A percentile compares a stretch with the other conserved stretches of the same genome.
Evolutionary conservation across 768 basidiomycete genomes (phyloP).

Genomic region (Suillus alpinus): DNA sequence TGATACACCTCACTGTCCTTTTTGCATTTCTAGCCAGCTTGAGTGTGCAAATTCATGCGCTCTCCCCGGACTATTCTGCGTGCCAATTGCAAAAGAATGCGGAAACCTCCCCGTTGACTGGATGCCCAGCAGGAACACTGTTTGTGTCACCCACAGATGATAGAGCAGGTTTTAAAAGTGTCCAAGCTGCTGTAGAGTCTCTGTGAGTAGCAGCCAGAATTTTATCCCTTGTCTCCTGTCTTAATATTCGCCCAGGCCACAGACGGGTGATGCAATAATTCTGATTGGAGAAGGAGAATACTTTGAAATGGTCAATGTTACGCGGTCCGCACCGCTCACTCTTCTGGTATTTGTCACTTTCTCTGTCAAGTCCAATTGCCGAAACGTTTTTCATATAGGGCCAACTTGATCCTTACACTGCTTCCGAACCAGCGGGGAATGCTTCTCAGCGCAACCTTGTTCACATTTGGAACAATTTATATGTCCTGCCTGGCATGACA

Average conservation of each 20-base stretch:
- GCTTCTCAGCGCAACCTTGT: conserved; percentile 45
- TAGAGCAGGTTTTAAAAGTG: conserved; percentile 18
- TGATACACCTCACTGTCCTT: neutral
- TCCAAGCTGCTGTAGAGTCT: conserved; percentile 26
- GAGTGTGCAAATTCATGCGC: conserved; percentile 15
- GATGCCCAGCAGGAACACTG: conserved; percentile 43
- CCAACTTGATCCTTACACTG: conserved; percentile 36
- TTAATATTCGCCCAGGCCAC: conserved; percentile 30
- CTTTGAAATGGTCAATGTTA: conserved; percentile 31
- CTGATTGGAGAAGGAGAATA: conserved; percentile 31
- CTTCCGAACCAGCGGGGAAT: conserved; percentile 38
- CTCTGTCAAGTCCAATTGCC: neutral
- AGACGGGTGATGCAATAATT: conserved; percentile 26
- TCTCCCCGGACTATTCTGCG: conserved; percentile 43
- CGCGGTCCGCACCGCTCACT: conserved; percentile 28
- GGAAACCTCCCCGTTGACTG: conserved; percentile 38
- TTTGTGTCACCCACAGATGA: conserved; percentile 32
- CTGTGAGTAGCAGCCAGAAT: conserved; percentile 35
- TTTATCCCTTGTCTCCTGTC: neutral
- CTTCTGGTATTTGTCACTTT: conserved; percentile 20
- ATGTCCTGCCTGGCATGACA: conserved; percentile 47
- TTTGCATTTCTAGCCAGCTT: neutral
- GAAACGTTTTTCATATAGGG: conserved; percentile 30
- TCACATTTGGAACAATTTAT: conserved; percentile 48
- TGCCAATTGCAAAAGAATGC: conserved; percentile 50